A percentile compares a stretch with the other conserved stretches of the same genome.
phyloP scores from a whole-genome alignment of 495 filamentous ascomycete species.

The Chaetomium fimeti region DNA sequence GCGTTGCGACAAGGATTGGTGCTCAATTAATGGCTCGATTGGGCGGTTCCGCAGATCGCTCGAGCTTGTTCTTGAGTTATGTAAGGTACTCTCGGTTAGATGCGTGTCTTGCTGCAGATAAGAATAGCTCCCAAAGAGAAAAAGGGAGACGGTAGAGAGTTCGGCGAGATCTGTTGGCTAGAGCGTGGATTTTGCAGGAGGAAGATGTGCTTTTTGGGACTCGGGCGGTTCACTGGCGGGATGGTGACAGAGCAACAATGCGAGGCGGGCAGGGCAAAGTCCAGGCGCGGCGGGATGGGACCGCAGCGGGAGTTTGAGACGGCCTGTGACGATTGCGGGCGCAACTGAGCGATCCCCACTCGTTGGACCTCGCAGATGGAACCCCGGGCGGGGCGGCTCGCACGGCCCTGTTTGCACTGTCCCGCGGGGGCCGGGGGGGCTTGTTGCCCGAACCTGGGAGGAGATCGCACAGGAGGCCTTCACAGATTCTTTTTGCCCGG shows the following conservation, averaged over 20 bases:
- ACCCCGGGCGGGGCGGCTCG: conserved; percentile 16
- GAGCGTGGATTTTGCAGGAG: not conserved
- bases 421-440: not conserved
- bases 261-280: conserved; percentile 7
- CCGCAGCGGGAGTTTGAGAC: conserved; percentile 15
- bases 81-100: not conserved
- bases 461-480: too few relatives aligned
- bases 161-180: not conserved
- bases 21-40: conserved; percentile 16
- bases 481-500: too few relatives aligned
- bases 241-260: not conserved
- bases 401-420: conserved; percentile 14
- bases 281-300: conserved; percentile 6
- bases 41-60: not conserved
- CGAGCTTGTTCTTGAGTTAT: not conserved
- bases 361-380: too few relatives aligned
- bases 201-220: not conserved
- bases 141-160: not conserved
- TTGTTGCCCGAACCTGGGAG: not conserved
- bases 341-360: conserved; percentile 1
- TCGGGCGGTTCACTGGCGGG: not conserved
- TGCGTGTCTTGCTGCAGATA: not conserved
- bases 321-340: conserved; percentile 6
- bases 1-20: conserved; percentile 12
- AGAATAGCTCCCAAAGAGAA: not conserved